Evolutionary conservation across 148 eudicot species (phyloP).

Genomic region (Rhododendron griersonianum): DNA sequence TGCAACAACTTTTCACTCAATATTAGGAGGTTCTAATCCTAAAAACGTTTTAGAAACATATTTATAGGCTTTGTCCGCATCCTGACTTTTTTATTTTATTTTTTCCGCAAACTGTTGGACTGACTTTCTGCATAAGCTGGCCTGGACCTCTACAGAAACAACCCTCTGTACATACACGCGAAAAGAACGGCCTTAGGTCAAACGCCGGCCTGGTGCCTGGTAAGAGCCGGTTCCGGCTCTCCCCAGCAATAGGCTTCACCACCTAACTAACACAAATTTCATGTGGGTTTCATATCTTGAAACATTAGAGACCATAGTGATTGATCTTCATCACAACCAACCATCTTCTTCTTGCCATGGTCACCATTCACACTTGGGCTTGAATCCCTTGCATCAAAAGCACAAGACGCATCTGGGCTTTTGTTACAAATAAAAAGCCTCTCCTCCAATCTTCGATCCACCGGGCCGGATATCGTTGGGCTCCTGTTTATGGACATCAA

Average conservation of each 20-base stretch:
- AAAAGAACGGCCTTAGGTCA: too few relatives aligned
- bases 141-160: too few relatives aligned
- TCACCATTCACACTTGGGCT: slow-evolving; percentile 17
- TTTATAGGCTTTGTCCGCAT: too few relatives aligned
- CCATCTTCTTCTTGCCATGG: slow-evolving; percentile 9
- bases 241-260: background rate
- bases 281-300: slow-evolving; percentile 46
- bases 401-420: slow-evolving; percentile 17
- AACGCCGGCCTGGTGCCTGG: too few relatives aligned
- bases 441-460: background rate
- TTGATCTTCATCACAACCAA: slow-evolving; percentile 10
- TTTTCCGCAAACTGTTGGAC: background rate
- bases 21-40: background rate
- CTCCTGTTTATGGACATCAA: slow-evolving; percentile 12
- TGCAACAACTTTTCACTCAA: background rate
- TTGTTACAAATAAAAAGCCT: background rate
- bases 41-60: background rate
- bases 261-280: background rate
- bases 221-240: background rate
- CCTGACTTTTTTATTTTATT: too few relatives aligned
- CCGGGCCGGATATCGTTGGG: slow-evolving; percentile 5
- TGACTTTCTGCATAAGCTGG: too few relatives aligned
- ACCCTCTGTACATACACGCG: too few relatives aligned
- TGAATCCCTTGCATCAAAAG: slow-evolving; percentile 5
- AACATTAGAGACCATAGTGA: slow-evolving; percentile 47